phyloP scores from a whole-genome alignment of 2,329 filamentous ascomycete species.

The Penicillium sp. region DNA sequence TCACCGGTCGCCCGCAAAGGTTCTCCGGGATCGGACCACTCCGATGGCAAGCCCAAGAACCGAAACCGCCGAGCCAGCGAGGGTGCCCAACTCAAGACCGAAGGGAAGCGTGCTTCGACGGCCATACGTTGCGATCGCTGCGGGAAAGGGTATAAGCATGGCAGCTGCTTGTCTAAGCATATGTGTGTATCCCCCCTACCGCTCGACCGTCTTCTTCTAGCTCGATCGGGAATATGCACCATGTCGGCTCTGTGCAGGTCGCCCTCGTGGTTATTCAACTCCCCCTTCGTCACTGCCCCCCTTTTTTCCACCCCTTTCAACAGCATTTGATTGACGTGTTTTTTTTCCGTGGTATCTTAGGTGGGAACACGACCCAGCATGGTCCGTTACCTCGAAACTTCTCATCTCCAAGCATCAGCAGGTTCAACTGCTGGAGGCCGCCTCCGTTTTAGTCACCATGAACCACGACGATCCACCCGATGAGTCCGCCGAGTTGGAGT shows the following conservation, averaged over 20 bases:
- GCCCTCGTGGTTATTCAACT: slow-evolving; percentile 39
- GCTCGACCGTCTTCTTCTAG: slow-evolving; percentile 39
- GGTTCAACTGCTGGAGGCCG: slow-evolving; percentile 93
- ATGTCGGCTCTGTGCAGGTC: slow-evolving; percentile 42
- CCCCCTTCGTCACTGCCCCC: slow-evolving; percentile 25
- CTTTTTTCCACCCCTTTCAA: slow-evolving; percentile 32
- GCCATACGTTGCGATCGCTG: slow-evolving; percentile 97
- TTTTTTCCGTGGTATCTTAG: slow-evolving; percentile 55
- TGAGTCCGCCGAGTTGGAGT: slow-evolving; percentile 67
- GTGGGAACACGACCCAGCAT: slow-evolving; percentile 99
- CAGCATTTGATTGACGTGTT: slow-evolving; percentile 42
- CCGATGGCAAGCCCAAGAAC: slow-evolving; percentile 49
- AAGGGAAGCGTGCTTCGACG: slow-evolving; percentile 73
- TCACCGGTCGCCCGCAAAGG: slow-evolving; percentile 40
- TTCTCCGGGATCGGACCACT: slow-evolving; percentile 37
- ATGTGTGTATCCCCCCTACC: slow-evolving; percentile 79
- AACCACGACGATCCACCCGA: slow-evolving; percentile 64
- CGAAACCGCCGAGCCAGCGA: slow-evolving; percentile 72
- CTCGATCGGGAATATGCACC: slow-evolving; percentile 43
- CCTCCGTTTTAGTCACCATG: slow-evolving; percentile 94
- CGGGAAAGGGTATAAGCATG: slow-evolving; percentile 99
- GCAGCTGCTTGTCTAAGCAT: slow-evolving; percentile 99
- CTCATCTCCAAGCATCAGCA: slow-evolving; percentile 99
- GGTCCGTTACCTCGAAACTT: slow-evolving; percentile 94
- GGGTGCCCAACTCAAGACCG: slow-evolving; percentile 80